Conservation (phyloP, 352 stramenopile genomes). For the Globisporangium mamillatum region DNA sequence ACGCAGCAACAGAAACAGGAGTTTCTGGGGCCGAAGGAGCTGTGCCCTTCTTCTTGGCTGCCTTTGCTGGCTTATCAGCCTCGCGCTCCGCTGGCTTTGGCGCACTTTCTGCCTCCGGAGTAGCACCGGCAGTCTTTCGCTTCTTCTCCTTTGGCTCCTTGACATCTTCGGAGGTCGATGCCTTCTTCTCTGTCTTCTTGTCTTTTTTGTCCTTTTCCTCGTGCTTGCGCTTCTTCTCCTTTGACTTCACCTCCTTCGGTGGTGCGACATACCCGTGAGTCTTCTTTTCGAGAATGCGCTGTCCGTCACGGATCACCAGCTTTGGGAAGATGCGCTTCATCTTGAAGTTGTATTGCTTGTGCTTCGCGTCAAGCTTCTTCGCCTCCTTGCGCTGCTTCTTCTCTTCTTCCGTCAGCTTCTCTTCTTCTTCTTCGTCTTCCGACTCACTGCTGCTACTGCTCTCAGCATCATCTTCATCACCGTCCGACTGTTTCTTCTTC, state of each 20-base stretch:
- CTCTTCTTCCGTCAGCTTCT: slow-evolving; percentile 40
- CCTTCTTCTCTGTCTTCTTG: slow-evolving; percentile 18
- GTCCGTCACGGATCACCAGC: slow-evolving; percentile 74
- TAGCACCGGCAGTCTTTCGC: slow-evolving; percentile 21
- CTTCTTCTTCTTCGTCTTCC: slow-evolving; percentile 23
- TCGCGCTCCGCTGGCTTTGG: slow-evolving; percentile 13
- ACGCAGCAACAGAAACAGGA: slow-evolving; percentile 9
- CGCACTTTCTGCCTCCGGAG: slow-evolving; percentile 14
- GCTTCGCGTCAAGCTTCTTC: slow-evolving; percentile 70
- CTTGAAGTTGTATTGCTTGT: slow-evolving; percentile 89
- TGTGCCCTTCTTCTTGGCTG: slow-evolving; percentile 14
- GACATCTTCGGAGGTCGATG: slow-evolving; percentile 2
- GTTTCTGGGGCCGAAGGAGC: background rate
- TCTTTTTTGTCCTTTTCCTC: slow-evolving; percentile 17
- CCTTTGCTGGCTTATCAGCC: background rate
- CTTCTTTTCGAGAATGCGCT: slow-evolving; percentile 77
- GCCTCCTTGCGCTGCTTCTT: slow-evolving; percentile 55
- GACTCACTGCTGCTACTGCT: slow-evolving; percentile 7
- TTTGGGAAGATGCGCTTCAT: slow-evolving; percentile 84
- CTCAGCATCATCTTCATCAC: slow-evolving; percentile 17
- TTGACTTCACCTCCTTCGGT: slow-evolving; percentile 57
- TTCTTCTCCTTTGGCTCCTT: slow-evolving; percentile 24
- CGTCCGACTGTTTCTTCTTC: slow-evolving; percentile 18
- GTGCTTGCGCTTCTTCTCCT: slow-evolving; percentile 25
- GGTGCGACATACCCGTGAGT: slow-evolving; percentile 79